phyloP scores from a whole-genome alignment of 371 early-diverging fungal species.

The Parasitella parasitica region DNA sequence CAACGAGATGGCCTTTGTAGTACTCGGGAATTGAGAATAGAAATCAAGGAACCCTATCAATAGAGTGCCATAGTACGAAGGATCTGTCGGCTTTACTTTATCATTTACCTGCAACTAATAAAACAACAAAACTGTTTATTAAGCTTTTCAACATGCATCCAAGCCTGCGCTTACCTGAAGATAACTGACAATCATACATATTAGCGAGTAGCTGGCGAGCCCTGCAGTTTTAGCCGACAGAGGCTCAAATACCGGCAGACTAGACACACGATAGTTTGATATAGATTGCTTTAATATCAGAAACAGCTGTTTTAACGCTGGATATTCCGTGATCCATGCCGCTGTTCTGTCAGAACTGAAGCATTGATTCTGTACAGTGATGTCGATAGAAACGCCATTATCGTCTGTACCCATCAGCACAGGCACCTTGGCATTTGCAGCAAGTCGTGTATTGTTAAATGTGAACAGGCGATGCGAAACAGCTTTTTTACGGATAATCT shows the following conservation, averaged over 20 bases:
- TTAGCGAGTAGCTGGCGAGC: conserved; percentile 22
- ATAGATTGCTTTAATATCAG: conserved; percentile 25
- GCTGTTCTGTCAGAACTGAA: conserved; percentile 23
- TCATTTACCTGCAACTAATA: conserved; percentile 5
- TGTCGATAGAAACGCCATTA: conserved; percentile 14
- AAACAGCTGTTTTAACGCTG: conserved; percentile 21
- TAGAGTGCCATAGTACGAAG: conserved; percentile 10
- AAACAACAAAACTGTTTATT: too few relatives aligned
- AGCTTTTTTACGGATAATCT: conserved; percentile 3
- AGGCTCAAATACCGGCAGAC: conserved; percentile 6
- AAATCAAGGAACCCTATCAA: conserved; percentile 18
- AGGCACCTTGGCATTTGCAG: conserved; percentile 13
- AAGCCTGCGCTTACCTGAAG: conserved; percentile 15
- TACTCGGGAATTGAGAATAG: conserved; percentile 15
- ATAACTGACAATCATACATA: conserved; percentile 30
- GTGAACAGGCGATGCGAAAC: not conserved
- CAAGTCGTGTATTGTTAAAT: not conserved
- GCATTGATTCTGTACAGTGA: conserved; percentile 16
- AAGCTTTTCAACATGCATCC: not conserved
- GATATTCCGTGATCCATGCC: conserved; percentile 21
- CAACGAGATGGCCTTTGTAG: conserved; percentile 2
- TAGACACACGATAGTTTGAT: not conserved
- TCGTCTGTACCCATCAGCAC: conserved; percentile 6
- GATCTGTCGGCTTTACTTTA: not conserved
- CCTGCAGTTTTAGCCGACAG: conserved; percentile 20